Evolutionary conservation across 2,329 filamentous ascomycete species (phyloP).

Genomic region (Geosmithia morbida): DNA sequence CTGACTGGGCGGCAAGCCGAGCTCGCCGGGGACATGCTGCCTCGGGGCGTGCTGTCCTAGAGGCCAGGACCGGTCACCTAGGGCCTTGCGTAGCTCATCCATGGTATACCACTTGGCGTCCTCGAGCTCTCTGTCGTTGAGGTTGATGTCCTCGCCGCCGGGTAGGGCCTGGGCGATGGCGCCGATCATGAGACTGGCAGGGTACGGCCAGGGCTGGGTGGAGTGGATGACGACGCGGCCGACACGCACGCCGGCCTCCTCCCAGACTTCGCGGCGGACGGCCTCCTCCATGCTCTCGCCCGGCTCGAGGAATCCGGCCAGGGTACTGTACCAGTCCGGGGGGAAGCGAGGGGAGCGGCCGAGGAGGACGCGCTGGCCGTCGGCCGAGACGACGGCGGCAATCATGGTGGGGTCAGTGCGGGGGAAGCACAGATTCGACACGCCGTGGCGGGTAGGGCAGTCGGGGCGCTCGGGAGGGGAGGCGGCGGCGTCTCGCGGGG

Average conservation of each 20-base stretch:
- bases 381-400: conserved; percentile 75
- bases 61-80: conserved; percentile 49
- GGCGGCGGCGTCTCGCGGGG: conserved; percentile 47
- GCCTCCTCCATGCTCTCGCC: conserved; percentile 78
- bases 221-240: conserved; percentile 71
- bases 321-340: conserved; percentile 71
- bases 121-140: conserved; percentile 87
- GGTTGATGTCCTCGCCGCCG: conserved; percentile 59
- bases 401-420: conserved; percentile 92
- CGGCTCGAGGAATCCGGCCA: conserved; percentile 77
- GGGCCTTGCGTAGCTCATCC: conserved; percentile 65
- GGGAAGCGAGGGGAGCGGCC: conserved; percentile 80
- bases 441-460: conserved; percentile 68
- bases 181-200: conserved; percentile 72
- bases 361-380: conserved; percentile 65
- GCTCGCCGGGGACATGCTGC: conserved; percentile 53
- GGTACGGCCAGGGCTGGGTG: conserved; percentile 80
- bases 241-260: conserved; percentile 65
- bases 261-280: conserved; percentile 72
- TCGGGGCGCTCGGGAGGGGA: conserved; percentile 31
- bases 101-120: conserved; percentile 78
- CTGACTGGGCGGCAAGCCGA: conserved; percentile 71
- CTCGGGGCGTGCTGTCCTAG: conserved; percentile 49
- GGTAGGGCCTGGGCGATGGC: conserved; percentile 78
- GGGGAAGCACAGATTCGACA: conserved; percentile 87